Conservation (phyloP, 345 rosid genomes). For the Ceriops zippeliana region DNA sequence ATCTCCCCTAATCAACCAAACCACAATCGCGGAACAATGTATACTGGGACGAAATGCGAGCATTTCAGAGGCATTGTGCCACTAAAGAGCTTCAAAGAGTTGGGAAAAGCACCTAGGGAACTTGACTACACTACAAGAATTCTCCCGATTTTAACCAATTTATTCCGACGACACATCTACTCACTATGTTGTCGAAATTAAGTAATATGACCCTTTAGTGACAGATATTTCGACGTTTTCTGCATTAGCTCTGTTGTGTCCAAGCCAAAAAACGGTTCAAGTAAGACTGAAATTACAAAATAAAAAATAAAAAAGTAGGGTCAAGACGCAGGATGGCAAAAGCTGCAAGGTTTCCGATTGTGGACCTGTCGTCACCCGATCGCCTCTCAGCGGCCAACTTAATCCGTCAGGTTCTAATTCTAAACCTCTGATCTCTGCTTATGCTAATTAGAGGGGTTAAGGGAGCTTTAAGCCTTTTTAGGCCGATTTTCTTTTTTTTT, state of each 20-base stretch:
- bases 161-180: constrained; percentile 8
- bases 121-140: constrained; percentile 10
- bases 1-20: not conserved
- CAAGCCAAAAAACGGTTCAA: too few relatives aligned
- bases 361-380: constrained; percentile 22
- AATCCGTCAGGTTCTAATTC: constrained; percentile 25
- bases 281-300: too few relatives aligned
- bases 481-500: not conserved
- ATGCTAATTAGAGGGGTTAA: too few relatives aligned
- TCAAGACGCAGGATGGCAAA: constrained; percentile 1
- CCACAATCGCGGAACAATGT: not conserved
- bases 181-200: not conserved
- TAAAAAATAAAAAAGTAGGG: too few relatives aligned
- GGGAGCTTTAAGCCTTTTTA: too few relatives aligned
- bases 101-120: not conserved
- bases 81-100: not conserved
- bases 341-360: constrained; percentile 22
- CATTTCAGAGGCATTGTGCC: constrained; percentile 4
- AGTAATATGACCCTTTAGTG: not conserved
- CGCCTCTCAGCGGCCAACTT: constrained; percentile 16
- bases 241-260: too few relatives aligned
- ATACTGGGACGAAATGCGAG: not conserved
- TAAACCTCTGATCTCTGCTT: too few relatives aligned
- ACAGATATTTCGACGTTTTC: not conserved
- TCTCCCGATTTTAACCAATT: not conserved